phyloP scores from a whole-genome alignment of 371 early-diverging fungal genomes.

The Rhizopus sp. region DNA sequence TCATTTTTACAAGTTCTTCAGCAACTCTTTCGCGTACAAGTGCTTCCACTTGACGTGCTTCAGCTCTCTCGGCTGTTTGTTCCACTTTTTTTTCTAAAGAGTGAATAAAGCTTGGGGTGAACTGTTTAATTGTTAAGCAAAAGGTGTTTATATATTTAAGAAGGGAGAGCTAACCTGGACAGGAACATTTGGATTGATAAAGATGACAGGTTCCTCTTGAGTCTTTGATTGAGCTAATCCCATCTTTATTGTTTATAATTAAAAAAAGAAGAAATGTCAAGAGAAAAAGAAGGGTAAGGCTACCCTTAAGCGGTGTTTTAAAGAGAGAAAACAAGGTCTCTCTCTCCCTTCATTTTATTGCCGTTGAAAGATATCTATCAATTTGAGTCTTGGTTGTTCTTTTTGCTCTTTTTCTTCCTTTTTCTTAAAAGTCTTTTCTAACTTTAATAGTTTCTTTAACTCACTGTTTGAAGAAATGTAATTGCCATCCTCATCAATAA shows the following conservation, averaged over 20 bases:
- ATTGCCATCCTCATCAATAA: slow-evolving; percentile 1
- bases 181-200: slow-evolving; percentile 31
- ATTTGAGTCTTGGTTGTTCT: slow-evolving; percentile 3
- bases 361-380: neutral
- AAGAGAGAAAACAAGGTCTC: neutral
- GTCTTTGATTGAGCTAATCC: slow-evolving; percentile 26
- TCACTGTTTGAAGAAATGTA: neutral
- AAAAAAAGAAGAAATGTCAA: neutral
- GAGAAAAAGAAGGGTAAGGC: neutral
- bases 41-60: slow-evolving; percentile 25
- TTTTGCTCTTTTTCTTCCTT: slow-evolving; percentile 18
- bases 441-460: neutral
- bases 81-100: slow-evolving; percentile 28
- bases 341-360: neutral
- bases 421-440: slow-evolving; percentile 6
- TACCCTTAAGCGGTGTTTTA: slow-evolving; percentile 1
- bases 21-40: slow-evolving; percentile 24
- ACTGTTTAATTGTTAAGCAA: slow-evolving; percentile 10
- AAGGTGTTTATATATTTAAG: too few species aligned
- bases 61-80: slow-evolving; percentile 15
- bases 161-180: slow-evolving; percentile 16
- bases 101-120: slow-evolving; percentile 20
- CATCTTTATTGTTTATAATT: slow-evolving; percentile 16
- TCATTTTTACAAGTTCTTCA: slow-evolving; percentile 27
- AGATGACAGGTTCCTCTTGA: slow-evolving; percentile 23